Conservation (phyloP, 768 basidiomycete genomes). For the Lactarius indigo region DNA sequence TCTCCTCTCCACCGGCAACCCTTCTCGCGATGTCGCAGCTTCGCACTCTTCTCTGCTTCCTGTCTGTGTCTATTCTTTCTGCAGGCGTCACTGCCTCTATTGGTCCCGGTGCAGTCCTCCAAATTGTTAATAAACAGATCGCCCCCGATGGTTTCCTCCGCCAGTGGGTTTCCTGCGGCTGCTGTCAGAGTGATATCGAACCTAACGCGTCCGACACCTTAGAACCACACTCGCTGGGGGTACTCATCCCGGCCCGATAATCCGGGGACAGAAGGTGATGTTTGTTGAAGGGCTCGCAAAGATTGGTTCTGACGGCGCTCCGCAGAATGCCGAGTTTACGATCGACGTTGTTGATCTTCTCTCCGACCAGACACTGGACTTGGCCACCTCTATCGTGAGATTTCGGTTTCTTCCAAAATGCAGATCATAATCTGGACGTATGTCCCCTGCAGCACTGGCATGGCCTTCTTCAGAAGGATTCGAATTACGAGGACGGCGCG, state of each 20-base stretch:
- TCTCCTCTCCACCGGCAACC: background rate
- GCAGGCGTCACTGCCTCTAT: slow-evolving; percentile 4
- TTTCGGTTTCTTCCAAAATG: background rate
- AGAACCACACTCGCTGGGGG: slow-evolving; percentile 10
- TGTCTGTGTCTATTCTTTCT: background rate
- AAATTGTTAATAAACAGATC: slow-evolving; percentile 5
- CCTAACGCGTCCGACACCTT: background rate
- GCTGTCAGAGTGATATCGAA: background rate
- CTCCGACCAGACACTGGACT: slow-evolving; percentile 1
- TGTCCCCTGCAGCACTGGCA: slow-evolving; percentile 26
- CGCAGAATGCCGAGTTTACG: slow-evolving; percentile 3
- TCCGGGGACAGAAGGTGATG: slow-evolving; percentile 13
- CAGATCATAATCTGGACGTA: background rate
- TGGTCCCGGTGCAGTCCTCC: slow-evolving; percentile 1
- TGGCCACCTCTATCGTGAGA: slow-evolving; percentile 15
- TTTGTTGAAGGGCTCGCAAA: no score
- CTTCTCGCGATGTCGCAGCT: slow-evolving; percentile 7
- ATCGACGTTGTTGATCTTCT: slow-evolving; percentile 7
- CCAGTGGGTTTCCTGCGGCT: slow-evolving; percentile 2
- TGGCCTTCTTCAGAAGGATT: slow-evolving; percentile 25
- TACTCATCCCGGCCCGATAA: slow-evolving; percentile 13
- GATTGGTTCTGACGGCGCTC: background rate
- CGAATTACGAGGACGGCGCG: slow-evolving; percentile 25
- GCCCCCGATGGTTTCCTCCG: slow-evolving; percentile 21
- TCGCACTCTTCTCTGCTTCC: slow-evolving; percentile 2